Evolutionary conservation across 2,329 filamentous ascomycete species (phyloP).

Genomic region (Xylaria sp.): DNA sequence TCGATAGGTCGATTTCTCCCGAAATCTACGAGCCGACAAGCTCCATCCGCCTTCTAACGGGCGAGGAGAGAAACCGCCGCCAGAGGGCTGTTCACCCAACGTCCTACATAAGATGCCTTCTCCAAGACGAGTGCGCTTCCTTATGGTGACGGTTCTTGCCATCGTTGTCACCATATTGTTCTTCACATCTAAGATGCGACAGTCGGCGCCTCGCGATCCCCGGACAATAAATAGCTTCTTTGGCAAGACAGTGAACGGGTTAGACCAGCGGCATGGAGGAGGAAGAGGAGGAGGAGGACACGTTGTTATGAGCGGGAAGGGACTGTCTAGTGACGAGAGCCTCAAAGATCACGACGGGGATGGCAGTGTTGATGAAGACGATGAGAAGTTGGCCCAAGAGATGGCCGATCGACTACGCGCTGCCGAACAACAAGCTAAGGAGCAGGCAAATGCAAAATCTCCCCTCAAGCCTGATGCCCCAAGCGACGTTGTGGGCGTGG

Average conservation of each 20-base stretch:
- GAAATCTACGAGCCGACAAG: background rate
- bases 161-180: constrained; percentile 76
- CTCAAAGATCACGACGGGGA: constrained; percentile 65
- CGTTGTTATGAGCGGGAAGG: constrained; percentile 54
- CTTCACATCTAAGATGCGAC: constrained; percentile 71
- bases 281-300: constrained; percentile 48
- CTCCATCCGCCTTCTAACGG: background rate
- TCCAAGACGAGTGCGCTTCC: constrained; percentile 73
- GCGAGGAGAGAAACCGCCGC: background rate
- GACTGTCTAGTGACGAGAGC: constrained; percentile 51
- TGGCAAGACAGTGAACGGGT: constrained; percentile 66
- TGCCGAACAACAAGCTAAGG: constrained; percentile 75
- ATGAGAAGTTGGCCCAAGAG: constrained; percentile 61
- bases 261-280: constrained; percentile 54
- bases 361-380: constrained; percentile 66
- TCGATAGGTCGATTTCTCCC: constrained; percentile 30
- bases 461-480: constrained; percentile 69
- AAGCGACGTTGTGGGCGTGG: constrained; percentile 66
- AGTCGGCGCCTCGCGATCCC: constrained; percentile 58
- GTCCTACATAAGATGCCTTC: constrained; percentile 67
- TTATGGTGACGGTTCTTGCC: constrained; percentile 72
- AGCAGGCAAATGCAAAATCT: constrained; percentile 73
- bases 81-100: constrained; percentile 3
- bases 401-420: constrained; percentile 72
- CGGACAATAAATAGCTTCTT: constrained; percentile 65